Percentiles rank a stretch among this genome's conserved stretches.
phyloP scores from a whole-genome alignment of 306 rosid genomes.

The Nissolia schottii region DNA sequence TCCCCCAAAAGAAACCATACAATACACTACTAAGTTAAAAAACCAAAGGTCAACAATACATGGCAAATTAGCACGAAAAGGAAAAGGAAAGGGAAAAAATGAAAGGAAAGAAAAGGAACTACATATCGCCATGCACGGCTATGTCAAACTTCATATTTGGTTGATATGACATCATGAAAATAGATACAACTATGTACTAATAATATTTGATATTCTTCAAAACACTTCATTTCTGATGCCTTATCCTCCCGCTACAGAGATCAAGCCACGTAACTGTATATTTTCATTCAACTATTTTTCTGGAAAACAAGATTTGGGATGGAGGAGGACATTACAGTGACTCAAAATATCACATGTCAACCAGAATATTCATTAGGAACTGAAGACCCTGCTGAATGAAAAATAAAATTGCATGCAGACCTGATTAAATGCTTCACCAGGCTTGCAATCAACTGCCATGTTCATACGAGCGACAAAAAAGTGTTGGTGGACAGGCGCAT shows the following conservation, averaged over 20 bases:
- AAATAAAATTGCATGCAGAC: slow-evolving; percentile 15
- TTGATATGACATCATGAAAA: neutral
- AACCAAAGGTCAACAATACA: neutral
- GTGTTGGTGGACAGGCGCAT: slow-evolving; percentile 74
- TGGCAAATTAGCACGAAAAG: neutral
- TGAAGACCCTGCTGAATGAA: neutral
- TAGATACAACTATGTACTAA: neutral
- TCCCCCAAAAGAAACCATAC: neutral
- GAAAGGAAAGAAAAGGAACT: neutral
- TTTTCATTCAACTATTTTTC: neutral
- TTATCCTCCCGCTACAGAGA: neutral
- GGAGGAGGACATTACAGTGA: neutral
- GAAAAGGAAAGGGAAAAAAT: neutral
- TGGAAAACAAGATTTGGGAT: neutral
- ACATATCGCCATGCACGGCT: neutral
- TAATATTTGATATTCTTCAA: neutral
- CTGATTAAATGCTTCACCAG: slow-evolving; percentile 76
- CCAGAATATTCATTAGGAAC: neutral
- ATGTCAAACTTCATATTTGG: neutral
- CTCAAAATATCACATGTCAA: neutral
- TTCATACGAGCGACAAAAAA: slow-evolving; percentile 76
- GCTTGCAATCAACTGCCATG: slow-evolving; percentile 78
- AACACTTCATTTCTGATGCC: neutral
- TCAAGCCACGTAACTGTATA: neutral
- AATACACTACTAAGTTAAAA: neutral